Conservation (phyloP, 345 rosid genomes). For the Eucalyptus polybractea region DNA sequence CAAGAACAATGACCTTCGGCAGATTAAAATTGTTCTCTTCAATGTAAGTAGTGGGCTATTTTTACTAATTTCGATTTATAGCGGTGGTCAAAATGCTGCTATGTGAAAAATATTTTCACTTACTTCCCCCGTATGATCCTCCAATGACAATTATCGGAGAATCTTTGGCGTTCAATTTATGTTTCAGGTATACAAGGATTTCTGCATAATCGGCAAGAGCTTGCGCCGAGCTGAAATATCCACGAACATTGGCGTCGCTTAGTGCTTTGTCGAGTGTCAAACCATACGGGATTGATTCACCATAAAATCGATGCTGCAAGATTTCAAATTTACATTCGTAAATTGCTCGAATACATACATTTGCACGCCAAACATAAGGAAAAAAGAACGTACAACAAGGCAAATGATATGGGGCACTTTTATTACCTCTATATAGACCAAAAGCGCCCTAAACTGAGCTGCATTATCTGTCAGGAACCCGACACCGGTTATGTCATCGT, state of each 20-base stretch:
- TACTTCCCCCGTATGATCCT: background rate
- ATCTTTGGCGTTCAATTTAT: background rate
- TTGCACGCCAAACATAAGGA: background rate
- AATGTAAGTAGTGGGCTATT: too few relatives aligned
- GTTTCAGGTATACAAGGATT: background rate
- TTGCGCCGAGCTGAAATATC: background rate
- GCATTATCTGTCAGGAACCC: conserved; percentile 24
- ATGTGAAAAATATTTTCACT: background rate
- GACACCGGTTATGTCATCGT: background rate
- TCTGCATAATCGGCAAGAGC: background rate
- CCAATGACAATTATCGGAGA: background rate
- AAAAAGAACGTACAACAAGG: background rate
- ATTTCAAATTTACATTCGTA: background rate
- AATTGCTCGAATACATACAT: background rate
- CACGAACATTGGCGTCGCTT: background rate
- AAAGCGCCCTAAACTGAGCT: conserved; percentile 14
- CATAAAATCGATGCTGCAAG: background rate
- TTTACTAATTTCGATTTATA: background rate
- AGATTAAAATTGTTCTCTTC: too few relatives aligned
- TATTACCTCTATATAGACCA: conserved; percentile 28
- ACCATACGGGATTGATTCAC: background rate
- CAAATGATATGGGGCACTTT: background rate
- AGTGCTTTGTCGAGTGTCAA: background rate
- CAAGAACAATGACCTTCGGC: background rate
- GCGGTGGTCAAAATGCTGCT: background rate